Conservation (phyloP, 495 filamentous ascomycete genomes). For the Hypoxylon intermedium region DNA sequence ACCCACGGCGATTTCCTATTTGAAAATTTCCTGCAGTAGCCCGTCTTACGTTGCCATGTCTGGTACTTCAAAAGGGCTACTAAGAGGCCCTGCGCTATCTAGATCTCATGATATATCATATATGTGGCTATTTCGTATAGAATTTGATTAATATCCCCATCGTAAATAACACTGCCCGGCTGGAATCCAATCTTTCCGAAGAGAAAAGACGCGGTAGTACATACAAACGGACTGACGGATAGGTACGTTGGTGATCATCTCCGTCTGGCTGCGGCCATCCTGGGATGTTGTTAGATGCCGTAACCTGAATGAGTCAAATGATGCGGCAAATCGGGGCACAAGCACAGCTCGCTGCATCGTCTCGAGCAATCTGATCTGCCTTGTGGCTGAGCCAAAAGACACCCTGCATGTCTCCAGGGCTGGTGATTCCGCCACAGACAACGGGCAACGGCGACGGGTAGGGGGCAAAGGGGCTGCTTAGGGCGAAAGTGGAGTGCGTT, state of each 20-base stretch:
- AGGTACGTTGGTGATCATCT: conserved; percentile 23
- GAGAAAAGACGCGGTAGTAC: conserved; percentile 4
- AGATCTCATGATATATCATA: not conserved
- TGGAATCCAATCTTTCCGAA: not conserved
- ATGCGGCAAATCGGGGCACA: conserved; percentile 22
- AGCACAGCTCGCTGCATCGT: conserved; percentile 35
- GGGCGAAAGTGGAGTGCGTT: conserved; percentile 24
- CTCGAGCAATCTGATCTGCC: not conserved
- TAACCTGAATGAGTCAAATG: conserved; percentile 20
- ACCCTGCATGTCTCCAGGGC: not conserved
- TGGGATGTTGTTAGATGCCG: conserved; percentile 11
- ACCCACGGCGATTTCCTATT: not conserved
- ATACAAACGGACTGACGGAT: too few relatives aligned
- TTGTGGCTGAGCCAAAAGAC: conserved; percentile 28
- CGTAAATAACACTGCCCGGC: conserved; percentile 9
- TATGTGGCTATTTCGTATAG: not conserved
- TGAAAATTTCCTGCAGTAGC: conserved; percentile 19
- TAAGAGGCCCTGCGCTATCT: not conserved
- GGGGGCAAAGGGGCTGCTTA: not conserved
- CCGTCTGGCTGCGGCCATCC: conserved; percentile 16
- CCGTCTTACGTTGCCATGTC: conserved; percentile 5
- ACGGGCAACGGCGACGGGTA: not conserved
- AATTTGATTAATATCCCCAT: conserved; percentile 12
- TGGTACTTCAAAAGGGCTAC: not conserved
- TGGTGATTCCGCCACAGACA: conserved; percentile 24